phyloP scores from a whole-genome alignment of 2,329 filamentous ascomycete species.

The Xylaria sp. region DNA sequence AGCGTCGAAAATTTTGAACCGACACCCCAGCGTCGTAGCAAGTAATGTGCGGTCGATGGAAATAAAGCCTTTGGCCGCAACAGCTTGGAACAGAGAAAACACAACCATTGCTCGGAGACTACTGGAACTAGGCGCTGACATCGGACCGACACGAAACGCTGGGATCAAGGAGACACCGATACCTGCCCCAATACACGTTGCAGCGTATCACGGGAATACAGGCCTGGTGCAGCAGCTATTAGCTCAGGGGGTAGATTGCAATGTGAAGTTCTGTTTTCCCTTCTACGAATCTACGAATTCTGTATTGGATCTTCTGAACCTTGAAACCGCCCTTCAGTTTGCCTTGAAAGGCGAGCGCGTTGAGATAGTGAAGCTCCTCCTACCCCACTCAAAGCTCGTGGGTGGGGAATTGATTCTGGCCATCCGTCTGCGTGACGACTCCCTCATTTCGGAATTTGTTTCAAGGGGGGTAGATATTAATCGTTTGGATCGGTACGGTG shows the following conservation, averaged over 20 bases:
- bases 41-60: neutral
- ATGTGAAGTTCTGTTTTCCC: no score
- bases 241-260: neutral
- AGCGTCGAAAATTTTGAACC: neutral
- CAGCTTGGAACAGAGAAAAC: conserved; percentile 22
- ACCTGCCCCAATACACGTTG: conserved; percentile 13
- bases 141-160: neutral
- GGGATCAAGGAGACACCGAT: neutral
- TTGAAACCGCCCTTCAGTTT: conserved; percentile 1
- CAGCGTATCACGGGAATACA: conserved; percentile 16
- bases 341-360: neutral
- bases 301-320: neutral
- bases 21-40: neutral
- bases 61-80: conserved; percentile 6
- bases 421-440: neutral
- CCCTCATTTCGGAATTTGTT: neutral
- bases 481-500: neutral
- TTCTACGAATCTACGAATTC: no score
- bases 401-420: neutral
- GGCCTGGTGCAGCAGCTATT: neutral
- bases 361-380: neutral
- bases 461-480: neutral
- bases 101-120: conserved; percentile 5
- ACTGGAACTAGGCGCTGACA: neutral
- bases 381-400: neutral